Evolutionary conservation across 116 monocot species (phyloP), one percentile per base, ranked within the genome.

Genomic region (Iris pallida): DNA sequence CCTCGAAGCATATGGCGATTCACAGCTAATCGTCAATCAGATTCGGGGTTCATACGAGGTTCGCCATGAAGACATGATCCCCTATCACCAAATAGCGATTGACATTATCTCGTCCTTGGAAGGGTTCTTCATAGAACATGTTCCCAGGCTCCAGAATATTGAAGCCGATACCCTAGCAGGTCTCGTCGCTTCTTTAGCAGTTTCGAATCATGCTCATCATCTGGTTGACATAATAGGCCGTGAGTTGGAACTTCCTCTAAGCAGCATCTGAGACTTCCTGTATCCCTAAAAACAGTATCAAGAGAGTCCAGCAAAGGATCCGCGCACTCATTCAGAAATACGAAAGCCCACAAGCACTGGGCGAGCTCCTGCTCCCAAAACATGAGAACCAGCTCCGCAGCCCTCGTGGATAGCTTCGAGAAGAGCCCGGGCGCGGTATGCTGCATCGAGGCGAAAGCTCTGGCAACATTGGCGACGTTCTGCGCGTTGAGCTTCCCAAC

Each of bases 281-380:
- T 47, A 66, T 80, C 73, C 65, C 76, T 69, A 55, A 77, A 85
- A 71, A 59, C 65, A 51, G 65, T n/a, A 70, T 99, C 98, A 19
- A 99, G 80, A 0, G 82, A 73, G 54, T 88, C 83, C 6, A 99
- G 76, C 30, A 99, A 66, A 9, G 80, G 42, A 71, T 82, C 82
- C 7, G 84, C 85, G 55, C 77, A 71, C 62, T 79, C 93, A 75
- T 88, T 90, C 47, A 93, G 70, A 66, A 80, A 88, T 61, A 93
- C 93, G 76, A 90, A 99, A 62, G 90, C 90, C 98, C 98, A 99
- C 69, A 99, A 68, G 40, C 84, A 63, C 61, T 99, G 98, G 20
- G 86, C 83, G 65, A 99, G 70, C 73, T 99, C 98, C 78, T 82
- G 87, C 54, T 84, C 98, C 61, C 73, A 78, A 59, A 99, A 99